A percentile compares a stretch with the other conserved stretches of the same genome.
Conservation (phyloP, 2,329 filamentous ascomycete species). For the Cercospora citrullina region DNA sequence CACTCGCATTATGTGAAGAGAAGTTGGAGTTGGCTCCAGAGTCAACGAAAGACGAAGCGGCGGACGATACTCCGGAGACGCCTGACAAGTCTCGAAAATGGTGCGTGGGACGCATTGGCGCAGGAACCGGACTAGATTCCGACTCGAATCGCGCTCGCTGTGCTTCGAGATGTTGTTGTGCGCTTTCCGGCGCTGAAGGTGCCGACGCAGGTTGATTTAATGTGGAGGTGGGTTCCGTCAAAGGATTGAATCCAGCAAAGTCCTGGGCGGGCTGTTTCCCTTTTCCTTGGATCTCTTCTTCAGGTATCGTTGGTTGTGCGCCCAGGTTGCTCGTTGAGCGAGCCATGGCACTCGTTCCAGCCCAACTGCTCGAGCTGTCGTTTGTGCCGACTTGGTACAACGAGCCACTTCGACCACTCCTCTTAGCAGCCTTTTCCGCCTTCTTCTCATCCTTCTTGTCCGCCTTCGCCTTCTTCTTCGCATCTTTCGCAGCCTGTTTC, state of each 20-base stretch:
- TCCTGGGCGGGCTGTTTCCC: slow-evolving; percentile 51
- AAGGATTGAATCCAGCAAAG: slow-evolving; percentile 45
- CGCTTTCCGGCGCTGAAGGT: slow-evolving; percentile 33
- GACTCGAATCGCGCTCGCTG: slow-evolving; percentile 46
- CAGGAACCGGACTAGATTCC: slow-evolving; percentile 29
- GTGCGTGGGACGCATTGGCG: slow-evolving; percentile 37
- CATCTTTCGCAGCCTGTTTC: slow-evolving; percentile 76
- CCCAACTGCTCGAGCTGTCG: slow-evolving; percentile 39
- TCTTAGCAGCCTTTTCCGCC: slow-evolving; percentile 66
- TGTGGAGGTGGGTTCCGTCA: slow-evolving; percentile 46
- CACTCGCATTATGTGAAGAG: slow-evolving; percentile 55
- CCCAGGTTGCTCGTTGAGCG: slow-evolving; percentile 56
- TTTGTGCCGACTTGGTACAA: slow-evolving; percentile 50
- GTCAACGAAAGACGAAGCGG: slow-evolving; percentile 73
- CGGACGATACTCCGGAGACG: slow-evolving; percentile 82
- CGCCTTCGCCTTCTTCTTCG: slow-evolving; percentile 82
- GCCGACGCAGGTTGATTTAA: slow-evolving; percentile 40
- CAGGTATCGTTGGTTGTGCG: slow-evolving; percentile 39
- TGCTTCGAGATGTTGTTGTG: slow-evolving; percentile 50
- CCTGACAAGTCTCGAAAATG: slow-evolving; percentile 83
- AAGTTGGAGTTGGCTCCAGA: slow-evolving; percentile 50
- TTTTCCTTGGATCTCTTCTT: slow-evolving; percentile 44
- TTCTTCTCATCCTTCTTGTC: slow-evolving; percentile 66
- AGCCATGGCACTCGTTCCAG: slow-evolving; percentile 34
- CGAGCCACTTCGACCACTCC: slow-evolving; percentile 55